phyloP scores from a whole-genome alignment of 352 stramenopile species.

The Phytopythium sindhum region DNA sequence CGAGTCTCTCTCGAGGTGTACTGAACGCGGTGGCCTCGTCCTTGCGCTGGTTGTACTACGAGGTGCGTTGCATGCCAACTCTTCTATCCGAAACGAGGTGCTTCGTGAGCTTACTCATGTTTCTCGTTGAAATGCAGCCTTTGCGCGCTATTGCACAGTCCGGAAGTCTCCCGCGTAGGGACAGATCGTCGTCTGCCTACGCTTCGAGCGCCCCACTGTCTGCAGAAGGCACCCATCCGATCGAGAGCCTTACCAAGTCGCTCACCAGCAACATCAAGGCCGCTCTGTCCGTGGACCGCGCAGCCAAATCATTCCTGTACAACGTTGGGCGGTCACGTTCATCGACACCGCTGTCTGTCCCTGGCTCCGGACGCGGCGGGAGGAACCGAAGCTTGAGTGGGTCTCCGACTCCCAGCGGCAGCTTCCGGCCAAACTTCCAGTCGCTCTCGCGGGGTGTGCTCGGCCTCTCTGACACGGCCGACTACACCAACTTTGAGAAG shows the following conservation, averaged over 20 bases:
- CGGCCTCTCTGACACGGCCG: constrained; percentile 37
- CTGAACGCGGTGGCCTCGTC: constrained; percentile 75
- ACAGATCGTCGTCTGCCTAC: constrained; percentile 35
- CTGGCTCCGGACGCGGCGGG: constrained; percentile 15
- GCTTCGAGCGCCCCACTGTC: constrained; percentile 13
- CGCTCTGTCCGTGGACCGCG: constrained; percentile 59
- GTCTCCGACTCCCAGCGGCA: constrained; percentile 18
- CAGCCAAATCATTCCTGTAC: constrained; percentile 73
- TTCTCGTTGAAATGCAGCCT: constrained; percentile 24
- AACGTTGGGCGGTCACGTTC: constrained; percentile 54
- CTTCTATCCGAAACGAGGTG: neutral
- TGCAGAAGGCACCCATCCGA: constrained; percentile 23
- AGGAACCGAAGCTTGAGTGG: constrained; percentile 44
- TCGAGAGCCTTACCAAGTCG: constrained; percentile 51
- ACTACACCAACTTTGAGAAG: constrained; percentile 84
- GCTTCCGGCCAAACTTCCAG: constrained; percentile 22
- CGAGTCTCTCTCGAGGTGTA: constrained; percentile 69
- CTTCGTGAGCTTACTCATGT: neutral
- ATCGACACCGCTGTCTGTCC: constrained; percentile 29
- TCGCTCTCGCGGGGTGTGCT: constrained; percentile 27
- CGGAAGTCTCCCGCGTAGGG: constrained; percentile 54
- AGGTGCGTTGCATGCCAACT: constrained; percentile 29
- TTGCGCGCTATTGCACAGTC: constrained; percentile 62
- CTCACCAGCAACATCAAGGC: constrained; percentile 66
- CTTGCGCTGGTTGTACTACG: constrained; percentile 73